These are phyloP conservation scores for Aspergillus chevalieri DNA, from an alignment of 2,329 filamentous ascomycete genomes.

Conservation along the genomic window DNA sequence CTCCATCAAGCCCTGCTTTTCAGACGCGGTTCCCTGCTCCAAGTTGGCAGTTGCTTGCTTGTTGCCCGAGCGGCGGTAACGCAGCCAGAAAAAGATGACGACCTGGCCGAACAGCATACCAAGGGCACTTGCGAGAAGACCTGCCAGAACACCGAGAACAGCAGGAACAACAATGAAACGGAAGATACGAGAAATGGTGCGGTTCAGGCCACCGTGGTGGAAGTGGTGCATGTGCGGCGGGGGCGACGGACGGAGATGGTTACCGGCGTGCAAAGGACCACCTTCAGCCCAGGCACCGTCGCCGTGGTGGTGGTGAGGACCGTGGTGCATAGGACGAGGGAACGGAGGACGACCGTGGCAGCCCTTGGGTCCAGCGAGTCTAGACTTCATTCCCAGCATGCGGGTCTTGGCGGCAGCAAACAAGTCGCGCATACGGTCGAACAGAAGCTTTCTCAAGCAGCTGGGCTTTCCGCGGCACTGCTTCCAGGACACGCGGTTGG, in stretches of 20 bases:
- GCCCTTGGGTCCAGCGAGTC: slow-evolving; percentile 21
- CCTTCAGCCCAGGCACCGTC: background rate
- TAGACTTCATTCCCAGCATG: slow-evolving; percentile 25
- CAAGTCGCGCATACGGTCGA: slow-evolving; percentile 35
- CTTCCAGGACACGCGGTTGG: slow-evolving; percentile 35
- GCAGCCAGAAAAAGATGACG: slow-evolving; percentile 41
- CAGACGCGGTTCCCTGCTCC: slow-evolving; percentile 33
- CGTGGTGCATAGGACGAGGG: slow-evolving; percentile 6
- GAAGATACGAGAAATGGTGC: slow-evolving; percentile 35
- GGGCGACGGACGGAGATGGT: slow-evolving; percentile 10
- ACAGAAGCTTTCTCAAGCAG: slow-evolving; percentile 33
- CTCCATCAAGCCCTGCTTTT: slow-evolving; percentile 39
- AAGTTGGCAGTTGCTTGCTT: slow-evolving; percentile 21
- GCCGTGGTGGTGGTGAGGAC: background rate
- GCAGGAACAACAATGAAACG: slow-evolving; percentile 42
- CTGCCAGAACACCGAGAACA: slow-evolving; percentile 41
- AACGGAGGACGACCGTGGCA: slow-evolving; percentile 23
- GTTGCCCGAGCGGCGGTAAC: slow-evolving; percentile 28
- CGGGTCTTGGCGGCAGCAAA: slow-evolving; percentile 33
- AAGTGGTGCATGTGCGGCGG: slow-evolving; percentile 26
- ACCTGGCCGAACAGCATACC: slow-evolving; percentile 45
- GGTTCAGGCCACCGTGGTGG: slow-evolving; percentile 31
- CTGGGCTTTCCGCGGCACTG: slow-evolving; percentile 37
- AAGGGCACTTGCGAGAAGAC: slow-evolving; percentile 40
- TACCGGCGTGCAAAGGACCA: slow-evolving; percentile 2